Base-by-base conservation (phyloP, 495 filamentous ascomycete species). In the Aspergillus indologenus region DNA sequence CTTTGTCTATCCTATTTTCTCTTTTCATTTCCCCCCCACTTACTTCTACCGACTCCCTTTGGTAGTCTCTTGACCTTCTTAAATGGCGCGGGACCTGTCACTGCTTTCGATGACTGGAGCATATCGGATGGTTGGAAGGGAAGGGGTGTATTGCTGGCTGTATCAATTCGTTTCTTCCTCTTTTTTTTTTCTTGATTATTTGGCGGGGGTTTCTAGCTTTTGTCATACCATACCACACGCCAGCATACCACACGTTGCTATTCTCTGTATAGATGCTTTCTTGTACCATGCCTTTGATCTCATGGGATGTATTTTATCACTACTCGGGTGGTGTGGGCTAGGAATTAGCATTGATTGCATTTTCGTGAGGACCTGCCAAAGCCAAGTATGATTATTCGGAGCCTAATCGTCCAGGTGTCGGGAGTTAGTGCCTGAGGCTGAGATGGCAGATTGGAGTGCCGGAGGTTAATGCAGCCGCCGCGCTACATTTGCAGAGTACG, bases 261-360 rank as follows among this genome's bases (percentile, higher is more conserved):
- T 20, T 56, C 34, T 44, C 21, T 61, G 55, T 61, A 56, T 56
- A 61, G 22, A 55, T 9, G 21, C 34, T 40, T 26, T 26, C 45
- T 23, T 47, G 45, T 47, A 31, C 29, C 43, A 26, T 48, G 45
- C 5, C 19, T 48, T 48, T 49, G 34, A 47, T 47, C n/a, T 24
- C 21, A 45, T 5, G 56, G 29, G 40, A 6, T 53, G 47, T 52
- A 58, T 53, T 52, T 19, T 53, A 6, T 40, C 34, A 40, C 34
- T 40, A 2, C 12, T 40, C 2, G 34, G 34, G 12, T 40, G 34
- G 6, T 7, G 12, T 40, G 34, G 34, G 12, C 34, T 40, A 40
- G 34, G 12, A 40, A 40, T 40, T 29, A 11, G 34, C 26, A 29
- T 3, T 40, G 34, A 14, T 40, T 40, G 34, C 34, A 40, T 40